phyloP scores from a whole-genome alignment of 371 early-diverging fungal species.

The Apophysomyces sp. region DNA sequence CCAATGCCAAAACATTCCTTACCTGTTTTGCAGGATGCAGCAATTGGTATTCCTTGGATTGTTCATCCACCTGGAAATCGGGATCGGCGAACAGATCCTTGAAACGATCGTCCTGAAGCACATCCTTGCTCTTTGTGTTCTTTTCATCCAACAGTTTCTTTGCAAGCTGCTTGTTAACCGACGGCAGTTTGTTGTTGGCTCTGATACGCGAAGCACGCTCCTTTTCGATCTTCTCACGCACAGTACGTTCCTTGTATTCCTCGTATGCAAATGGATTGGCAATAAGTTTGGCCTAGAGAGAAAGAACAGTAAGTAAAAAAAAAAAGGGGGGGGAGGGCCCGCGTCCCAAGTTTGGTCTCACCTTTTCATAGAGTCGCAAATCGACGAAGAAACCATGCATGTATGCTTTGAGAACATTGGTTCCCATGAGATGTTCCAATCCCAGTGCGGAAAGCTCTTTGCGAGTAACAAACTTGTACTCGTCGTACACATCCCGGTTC shows the following conservation, averaged over 20 bases:
- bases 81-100: conserved; percentile 86
- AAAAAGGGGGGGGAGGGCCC: not conserved
- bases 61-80: conserved; percentile 92
- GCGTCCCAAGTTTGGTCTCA: not conserved
- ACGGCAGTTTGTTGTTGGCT: conserved; percentile 83
- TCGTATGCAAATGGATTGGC: conserved; percentile 98
- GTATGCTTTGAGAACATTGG: conserved; percentile 92
- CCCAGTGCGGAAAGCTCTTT: conserved; percentile 88
- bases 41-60: conserved; percentile 81
- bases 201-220: conserved; percentile 89
- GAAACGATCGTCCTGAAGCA: conserved; percentile 87
- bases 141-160: conserved; percentile 64
- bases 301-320: not conserved
- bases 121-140: conserved; percentile 51
- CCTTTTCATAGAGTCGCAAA: conserved; percentile 90
- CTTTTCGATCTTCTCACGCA: conserved; percentile 84
- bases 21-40: conserved; percentile 70
- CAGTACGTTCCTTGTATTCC: conserved; percentile 76
- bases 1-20: no score
- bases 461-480: conserved; percentile 96
- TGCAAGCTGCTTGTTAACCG: conserved; percentile 88
- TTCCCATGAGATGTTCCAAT: conserved; percentile 92
- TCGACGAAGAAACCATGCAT: conserved; percentile 99
- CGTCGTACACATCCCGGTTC: conserved; percentile 86
- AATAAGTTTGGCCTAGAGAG: conserved; percentile 78